phyloP scores from a whole-genome alignment of 2,329 filamentous ascomycete species.

The Ceratocystis smalleyi region DNA sequence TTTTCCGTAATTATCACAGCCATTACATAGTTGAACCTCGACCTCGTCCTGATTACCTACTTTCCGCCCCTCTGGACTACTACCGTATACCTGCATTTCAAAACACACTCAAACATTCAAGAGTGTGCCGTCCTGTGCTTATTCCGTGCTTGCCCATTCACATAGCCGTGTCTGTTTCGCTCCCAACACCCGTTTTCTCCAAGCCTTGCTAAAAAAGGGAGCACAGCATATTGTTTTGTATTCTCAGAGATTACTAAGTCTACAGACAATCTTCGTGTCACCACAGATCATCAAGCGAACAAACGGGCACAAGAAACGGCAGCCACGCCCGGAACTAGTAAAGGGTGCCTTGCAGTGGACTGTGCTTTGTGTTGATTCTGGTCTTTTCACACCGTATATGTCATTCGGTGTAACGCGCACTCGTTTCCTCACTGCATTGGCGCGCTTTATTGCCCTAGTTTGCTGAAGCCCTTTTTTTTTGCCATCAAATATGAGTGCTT shows the following conservation, averaged over 20 bases:
- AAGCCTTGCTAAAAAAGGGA: not conserved
- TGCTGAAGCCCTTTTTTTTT: not conserved
- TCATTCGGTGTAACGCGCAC: not conserved
- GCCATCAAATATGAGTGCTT: slow-evolving; percentile 11
- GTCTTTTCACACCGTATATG: slow-evolving; percentile 3
- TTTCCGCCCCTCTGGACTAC: not conserved
- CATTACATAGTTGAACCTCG: not conserved
- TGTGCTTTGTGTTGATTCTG: not conserved
- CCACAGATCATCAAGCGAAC: slow-evolving; percentile 3
- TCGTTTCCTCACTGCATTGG: not conserved
- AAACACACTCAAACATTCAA: not conserved
- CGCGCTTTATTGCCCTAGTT: not conserved
- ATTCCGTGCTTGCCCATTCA: not conserved
- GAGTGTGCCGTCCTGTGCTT: not conserved
- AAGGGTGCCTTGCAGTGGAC: slow-evolving; percentile 5
- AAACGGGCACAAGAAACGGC: not conserved
- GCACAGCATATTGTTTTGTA: not conserved
- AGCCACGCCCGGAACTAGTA: not conserved
- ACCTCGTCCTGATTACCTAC: not conserved
- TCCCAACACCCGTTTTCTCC: not conserved
- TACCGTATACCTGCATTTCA: not conserved
- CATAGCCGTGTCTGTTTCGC: not conserved
- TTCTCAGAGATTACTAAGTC: not conserved
- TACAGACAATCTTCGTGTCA: not conserved
- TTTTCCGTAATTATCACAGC: not conserved